Evolutionary conservation across 108 stramenopile genomes (phyloP), one percentile per base, ranked within the genome.

Genomic region (Nannochloropsis granulata): DNA sequence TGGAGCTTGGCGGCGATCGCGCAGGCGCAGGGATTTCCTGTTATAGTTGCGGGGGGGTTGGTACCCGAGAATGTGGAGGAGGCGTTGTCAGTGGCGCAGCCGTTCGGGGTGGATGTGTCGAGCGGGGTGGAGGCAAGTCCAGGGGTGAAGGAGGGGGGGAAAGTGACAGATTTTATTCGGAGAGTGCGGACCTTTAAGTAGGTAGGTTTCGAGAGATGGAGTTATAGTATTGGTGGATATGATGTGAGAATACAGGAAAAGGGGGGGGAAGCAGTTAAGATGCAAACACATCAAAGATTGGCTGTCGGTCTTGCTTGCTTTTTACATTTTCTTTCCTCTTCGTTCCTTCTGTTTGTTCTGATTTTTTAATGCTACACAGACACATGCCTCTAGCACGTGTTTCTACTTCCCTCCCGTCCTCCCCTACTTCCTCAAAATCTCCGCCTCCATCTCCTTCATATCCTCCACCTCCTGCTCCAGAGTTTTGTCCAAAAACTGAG

Each of bases 21-120:
- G 34, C 85, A 85, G 56, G 45, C 44, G 9, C 26, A 11, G 43
- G 86, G 96, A 12, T 81, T 97, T 16, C 98, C 98, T 7, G 96
- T 97, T n/a, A 94, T 98, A 24, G 94, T 98, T 81, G 98, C 98
- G 9, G 98, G 98, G 43, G 98, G 98, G 19, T 89, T 98, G 80
- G 91, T 87, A 12, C 92, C 95, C 21, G 94, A 94, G 10, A 96
- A 96, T 86, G 93, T 96, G 78, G 89, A 82, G 10, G 93, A 93
- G 25, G 94, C 93, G 78, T 94, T 97, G 13, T 43, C 84, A 7
- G 85, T 83, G 8, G 92, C 93, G 13, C 86, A 93, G 34, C 93
- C 95, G 25, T 98, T 94, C 92, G 96, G 97, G 44, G 91, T 98
- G 21, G 97, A 98, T 90, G 97, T 97, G 26, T 94, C 94, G 43